Percentiles rank a stretch among this genome's conserved stretches.
Evolutionary conservation across 441 rosid species (phyloP).

Genomic region (Daphne laureola): DNA sequence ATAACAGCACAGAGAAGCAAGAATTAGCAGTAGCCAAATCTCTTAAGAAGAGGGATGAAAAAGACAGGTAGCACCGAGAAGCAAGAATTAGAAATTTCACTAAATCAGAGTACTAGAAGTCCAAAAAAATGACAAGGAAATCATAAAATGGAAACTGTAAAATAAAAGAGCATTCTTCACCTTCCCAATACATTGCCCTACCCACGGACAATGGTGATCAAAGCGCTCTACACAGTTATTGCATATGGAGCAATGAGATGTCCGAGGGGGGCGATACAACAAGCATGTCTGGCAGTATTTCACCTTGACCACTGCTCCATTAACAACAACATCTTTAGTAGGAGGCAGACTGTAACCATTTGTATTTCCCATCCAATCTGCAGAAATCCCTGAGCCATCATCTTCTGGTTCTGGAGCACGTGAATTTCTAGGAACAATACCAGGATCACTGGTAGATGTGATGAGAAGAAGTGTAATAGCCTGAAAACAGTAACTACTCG

Average conservation of each 20-base stretch:
- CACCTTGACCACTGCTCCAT: slow-evolving; percentile 55
- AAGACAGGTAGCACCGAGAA: too few relatives aligned
- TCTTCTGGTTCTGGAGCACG: slow-evolving; percentile 52
- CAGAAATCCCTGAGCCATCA: slow-evolving; percentile 35
- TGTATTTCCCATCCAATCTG: slow-evolving; percentile 43
- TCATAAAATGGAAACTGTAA: background rate
- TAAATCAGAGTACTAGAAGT: too few relatives aligned
- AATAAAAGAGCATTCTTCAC: slow-evolving; percentile 18
- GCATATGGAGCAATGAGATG: slow-evolving; percentile 83
- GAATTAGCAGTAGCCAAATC: too few relatives aligned
- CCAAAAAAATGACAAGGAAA: too few relatives aligned
- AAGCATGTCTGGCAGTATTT: slow-evolving; percentile 75
- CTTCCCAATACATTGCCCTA: slow-evolving; percentile 90
- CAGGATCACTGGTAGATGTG: slow-evolving; percentile 77
- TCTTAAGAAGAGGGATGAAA: too few relatives aligned
- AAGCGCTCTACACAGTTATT: slow-evolving; percentile 83
- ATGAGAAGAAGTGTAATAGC: slow-evolving; percentile 59
- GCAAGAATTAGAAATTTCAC: too few relatives aligned
- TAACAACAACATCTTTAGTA: slow-evolving; percentile 51
- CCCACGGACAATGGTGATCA: slow-evolving; percentile 97
- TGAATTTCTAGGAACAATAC: slow-evolving; percentile 66
- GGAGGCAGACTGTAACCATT: slow-evolving; percentile 22
- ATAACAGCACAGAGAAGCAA: too few relatives aligned
- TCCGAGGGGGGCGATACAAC: slow-evolving; percentile 82
- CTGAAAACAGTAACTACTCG: slow-evolving; percentile 21